These are phyloP conservation scores for Emmonsia crescens DNA, from an alignment of 2,329 filamentous ascomycete genomes.

Conservation along the genomic window DNA sequence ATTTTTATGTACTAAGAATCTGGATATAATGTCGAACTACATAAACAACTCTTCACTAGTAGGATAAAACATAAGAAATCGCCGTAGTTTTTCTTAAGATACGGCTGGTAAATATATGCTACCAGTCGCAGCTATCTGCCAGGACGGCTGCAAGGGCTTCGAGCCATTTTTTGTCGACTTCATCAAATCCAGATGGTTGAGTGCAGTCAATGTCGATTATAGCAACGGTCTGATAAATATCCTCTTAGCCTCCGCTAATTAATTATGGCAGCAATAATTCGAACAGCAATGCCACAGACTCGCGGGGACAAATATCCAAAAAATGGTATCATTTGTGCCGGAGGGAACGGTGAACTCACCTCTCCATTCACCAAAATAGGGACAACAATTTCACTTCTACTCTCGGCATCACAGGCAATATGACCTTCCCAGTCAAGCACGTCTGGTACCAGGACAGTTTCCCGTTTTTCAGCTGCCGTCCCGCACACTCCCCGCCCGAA, in stretches of 20 bases:
- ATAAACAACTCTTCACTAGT: background rate
- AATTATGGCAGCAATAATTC: background rate
- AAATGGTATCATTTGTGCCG: background rate
- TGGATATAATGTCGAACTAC: background rate
- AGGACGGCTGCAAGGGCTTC: conserved; percentile 33
- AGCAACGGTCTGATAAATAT: conserved; percentile 31
- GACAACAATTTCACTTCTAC: conserved; percentile 40
- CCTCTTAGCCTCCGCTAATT: background rate
- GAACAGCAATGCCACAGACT: background rate
- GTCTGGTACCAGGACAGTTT: conserved; percentile 35
- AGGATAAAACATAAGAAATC: background rate
- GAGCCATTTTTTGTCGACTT: conserved; percentile 33
- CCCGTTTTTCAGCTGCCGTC: conserved; percentile 29
- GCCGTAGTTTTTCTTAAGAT: background rate
- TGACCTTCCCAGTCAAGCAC: conserved; percentile 37
- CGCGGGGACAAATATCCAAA: background rate
- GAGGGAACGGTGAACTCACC: conserved; percentile 20
- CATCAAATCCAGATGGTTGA: conserved; percentile 34
- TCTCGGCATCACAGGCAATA: conserved; percentile 41
- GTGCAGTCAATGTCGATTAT: conserved; percentile 41
- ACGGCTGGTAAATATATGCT: background rate
- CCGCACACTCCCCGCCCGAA: conserved; percentile 40
- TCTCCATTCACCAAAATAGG: conserved; percentile 33
- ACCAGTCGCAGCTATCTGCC: conserved; percentile 33
- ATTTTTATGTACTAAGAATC: background rate